A percentile compares a stretch with the other conserved stretches of the same genome.
These are phyloP conservation scores for Penicillium sp. DNA, from an alignment of 2,329 filamentous ascomycete species.

Conservation along the genomic window DNA sequence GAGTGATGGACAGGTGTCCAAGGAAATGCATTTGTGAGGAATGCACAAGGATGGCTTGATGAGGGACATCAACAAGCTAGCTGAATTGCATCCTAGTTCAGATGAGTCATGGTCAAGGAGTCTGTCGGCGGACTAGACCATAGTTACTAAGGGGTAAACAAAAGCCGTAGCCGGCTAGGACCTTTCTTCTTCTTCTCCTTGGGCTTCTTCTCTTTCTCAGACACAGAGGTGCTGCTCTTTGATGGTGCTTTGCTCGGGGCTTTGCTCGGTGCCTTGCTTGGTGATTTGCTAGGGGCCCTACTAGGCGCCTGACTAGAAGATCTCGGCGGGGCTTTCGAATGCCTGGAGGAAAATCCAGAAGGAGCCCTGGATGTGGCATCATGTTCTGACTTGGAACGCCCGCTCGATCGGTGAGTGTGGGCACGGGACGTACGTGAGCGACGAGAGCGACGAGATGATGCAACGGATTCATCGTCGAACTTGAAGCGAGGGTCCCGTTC, in stretches of 20 bases:
- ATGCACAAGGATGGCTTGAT: background rate
- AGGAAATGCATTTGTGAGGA: background rate
- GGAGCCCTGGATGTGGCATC: conserved; percentile 17
- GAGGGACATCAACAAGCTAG: background rate
- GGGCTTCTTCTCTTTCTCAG: conserved; percentile 26
- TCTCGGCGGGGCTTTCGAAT: conserved; percentile 21
- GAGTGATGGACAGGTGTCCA: background rate
- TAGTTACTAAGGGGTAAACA: conserved; percentile 29
- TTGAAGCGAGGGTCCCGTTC: conserved; percentile 33
- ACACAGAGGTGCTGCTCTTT: conserved; percentile 20
- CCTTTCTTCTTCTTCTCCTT: conserved; percentile 37
- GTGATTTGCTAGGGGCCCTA: conserved; percentile 10
- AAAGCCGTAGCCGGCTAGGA: conserved; percentile 36
- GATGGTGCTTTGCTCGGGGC: conserved; percentile 15
- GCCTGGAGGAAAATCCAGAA: conserved; percentile 20
- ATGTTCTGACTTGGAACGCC: conserved; percentile 16
- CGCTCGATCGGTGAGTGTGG: conserved; percentile 13
- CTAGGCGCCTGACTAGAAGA: conserved; percentile 11
- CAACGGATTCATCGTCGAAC: conserved; percentile 32
- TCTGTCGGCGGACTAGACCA: background rate
- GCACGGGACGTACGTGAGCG: conserved; percentile 27
- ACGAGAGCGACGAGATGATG: conserved; percentile 28
- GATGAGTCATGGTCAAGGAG: background rate
- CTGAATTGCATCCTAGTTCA: background rate
- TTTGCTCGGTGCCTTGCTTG: conserved; percentile 13